Base-by-base conservation (phyloP, 176 grass and related monocot genomes). In the Saccharum officinarum region DNA sequence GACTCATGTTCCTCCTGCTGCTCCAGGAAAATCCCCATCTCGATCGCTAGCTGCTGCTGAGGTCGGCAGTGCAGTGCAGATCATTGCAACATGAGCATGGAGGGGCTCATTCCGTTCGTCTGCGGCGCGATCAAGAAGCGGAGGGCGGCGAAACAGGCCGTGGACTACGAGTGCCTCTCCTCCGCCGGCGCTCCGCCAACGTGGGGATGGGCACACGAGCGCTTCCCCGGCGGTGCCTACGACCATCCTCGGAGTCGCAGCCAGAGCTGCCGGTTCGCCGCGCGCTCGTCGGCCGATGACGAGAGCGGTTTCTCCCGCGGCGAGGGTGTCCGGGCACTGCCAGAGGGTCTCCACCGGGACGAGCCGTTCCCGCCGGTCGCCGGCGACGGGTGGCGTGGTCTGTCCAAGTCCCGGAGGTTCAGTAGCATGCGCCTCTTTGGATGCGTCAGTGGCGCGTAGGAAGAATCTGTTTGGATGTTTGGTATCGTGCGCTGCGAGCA, bases 191-290 rank as follows among this genome's bases (percentile, higher is more conserved):
- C 49, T 52, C 49, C 49, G 22, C 50, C 50, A 28, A 5, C 25
- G 11, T 6, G 11, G 49, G 10, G 26, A 47, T 25, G n/a, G 6
- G 33, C 23, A 22, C 34, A 26, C 65, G 79, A 38, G 38, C 60
- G 69, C 22, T 30, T 70, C 64, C 1, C 44, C 54, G 65, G 52
- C 67, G 62, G 26, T 10, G 70, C 20, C 54, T 1, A 5, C 5
- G 37, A 40, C 17, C 40, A 9, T 11, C 50, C 39, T 3, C 73
- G 31, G 28, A 28, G 28, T 5, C 65, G 59, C 49, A 76, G 73
- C 30, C 79, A 70, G 71, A 86, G 88, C 83, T 89, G 88, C 78
- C 88, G 83, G 8, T 86, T 86, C 40, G 52, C 16, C 31, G 31
- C 70, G 31, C 12, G 18, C 57, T 80, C 88, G 17, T 63, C 64